Conservation (phyloP, 345 rosid genomes). For the Acer campestre region DNA sequence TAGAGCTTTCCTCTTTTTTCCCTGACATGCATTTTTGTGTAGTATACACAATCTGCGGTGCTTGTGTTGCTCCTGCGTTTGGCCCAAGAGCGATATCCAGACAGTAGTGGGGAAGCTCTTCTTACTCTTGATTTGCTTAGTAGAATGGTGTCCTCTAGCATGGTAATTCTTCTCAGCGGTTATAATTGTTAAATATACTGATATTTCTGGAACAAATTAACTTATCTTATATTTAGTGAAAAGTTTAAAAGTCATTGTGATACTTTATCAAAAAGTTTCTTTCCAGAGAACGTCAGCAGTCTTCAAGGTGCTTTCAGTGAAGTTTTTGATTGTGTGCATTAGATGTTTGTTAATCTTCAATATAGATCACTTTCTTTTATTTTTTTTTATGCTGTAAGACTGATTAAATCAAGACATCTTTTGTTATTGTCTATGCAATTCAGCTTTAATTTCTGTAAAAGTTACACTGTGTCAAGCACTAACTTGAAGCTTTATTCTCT, state of each 20-base stretch:
- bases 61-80: constrained; percentile 73
- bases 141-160: constrained; percentile 77
- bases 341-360: neutral
- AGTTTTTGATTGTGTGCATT: neutral
- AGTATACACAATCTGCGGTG: constrained; percentile 76
- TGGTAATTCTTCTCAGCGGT: constrained; percentile 45
- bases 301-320: constrained; percentile 1
- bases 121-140: constrained; percentile 69
- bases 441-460: constrained; percentile 6
- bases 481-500: constrained; percentile 16
- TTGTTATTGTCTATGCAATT: constrained; percentile 13
- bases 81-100: constrained; percentile 62
- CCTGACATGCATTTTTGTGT: constrained; percentile 30
- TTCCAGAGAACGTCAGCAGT: neutral
- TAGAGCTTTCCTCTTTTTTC: constrained; percentile 9
- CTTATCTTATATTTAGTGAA: neutral
- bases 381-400: neutral
- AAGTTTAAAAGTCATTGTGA: neutral
- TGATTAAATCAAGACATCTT: constrained; percentile 17
- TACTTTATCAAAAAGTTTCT: neutral
- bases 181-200: constrained; percentile 9
- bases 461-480: neutral
- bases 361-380: neutral
- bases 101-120: constrained; percentile 57
- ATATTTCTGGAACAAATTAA: constrained; percentile 1